A percentile compares a stretch with the other conserved stretches of the same genome.
phyloP scores from a whole-genome alignment of 2,329 filamentous ascomycete species.

The Paraphoma sp. region DNA sequence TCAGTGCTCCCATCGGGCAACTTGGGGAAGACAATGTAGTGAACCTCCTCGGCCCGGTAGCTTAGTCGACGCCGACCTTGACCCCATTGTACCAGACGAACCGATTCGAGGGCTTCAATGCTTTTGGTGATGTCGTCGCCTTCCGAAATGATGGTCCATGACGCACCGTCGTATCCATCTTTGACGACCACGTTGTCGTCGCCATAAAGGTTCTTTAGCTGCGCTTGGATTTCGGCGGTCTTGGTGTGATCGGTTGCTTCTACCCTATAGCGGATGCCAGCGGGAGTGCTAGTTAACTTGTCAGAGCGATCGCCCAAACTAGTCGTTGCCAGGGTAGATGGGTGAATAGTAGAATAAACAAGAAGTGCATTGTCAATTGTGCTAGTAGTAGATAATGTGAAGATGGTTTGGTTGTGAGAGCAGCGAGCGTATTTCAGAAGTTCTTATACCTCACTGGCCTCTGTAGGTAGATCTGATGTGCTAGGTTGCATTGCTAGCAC shows the following conservation, averaged over 20 bases:
- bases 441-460: constrained; percentile 4
- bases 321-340: constrained; percentile 3
- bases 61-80: constrained; percentile 2
- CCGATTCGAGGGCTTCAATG: constrained; percentile 4
- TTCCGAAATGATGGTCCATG: constrained; percentile 3
- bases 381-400: constrained; percentile 2
- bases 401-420: constrained; percentile 1
- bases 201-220: constrained; percentile 4
- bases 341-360: constrained; percentile 4
- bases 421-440: constrained; percentile 1
- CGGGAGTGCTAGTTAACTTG: constrained; percentile 3
- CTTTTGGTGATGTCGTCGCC: constrained; percentile 2
- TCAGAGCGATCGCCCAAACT: constrained; percentile 2
- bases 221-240: constrained; percentile 2
- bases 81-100: constrained; percentile 3
- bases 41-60: not conserved
- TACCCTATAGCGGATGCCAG: constrained; percentile 3
- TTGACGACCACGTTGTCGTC: constrained; percentile 3
- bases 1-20: constrained; percentile 1
- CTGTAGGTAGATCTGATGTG: constrained; percentile 1
- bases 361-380: constrained; percentile 4
- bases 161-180: constrained; percentile 1
- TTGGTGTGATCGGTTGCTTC: constrained; percentile 3
- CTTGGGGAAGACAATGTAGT: constrained; percentile 4
- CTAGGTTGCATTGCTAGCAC: constrained; percentile 2